Evolutionary conservation across 345 rosid genomes (phyloP), one percentile per base, ranked within the genome.

Genomic region (Euphorbia tirucalli): DNA sequence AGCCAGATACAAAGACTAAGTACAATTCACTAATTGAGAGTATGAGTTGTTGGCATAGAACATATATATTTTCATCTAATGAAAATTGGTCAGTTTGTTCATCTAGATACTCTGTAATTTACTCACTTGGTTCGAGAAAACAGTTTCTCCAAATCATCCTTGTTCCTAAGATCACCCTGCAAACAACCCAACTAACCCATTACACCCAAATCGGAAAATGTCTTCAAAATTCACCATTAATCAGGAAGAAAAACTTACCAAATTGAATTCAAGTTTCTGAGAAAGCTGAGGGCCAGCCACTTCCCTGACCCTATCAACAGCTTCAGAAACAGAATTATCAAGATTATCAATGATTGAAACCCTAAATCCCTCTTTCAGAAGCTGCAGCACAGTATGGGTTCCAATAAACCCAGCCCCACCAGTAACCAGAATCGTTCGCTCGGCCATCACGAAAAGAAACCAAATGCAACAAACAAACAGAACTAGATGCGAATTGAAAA

Each of bases 371-470:
- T 79, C 89, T 15, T 84, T 79, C 59, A 95, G 90, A 18, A 95
- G 97, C 87, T 89, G 97, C 46, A 92, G 88, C 49, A 84, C 92
- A 28, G 97, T 88, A 79, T 95, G 97, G 31, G 96, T 90, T 1
- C 99, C 97, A 63, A 95, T 90, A 82, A 92, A 95, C 13, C 99
- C 99, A 68, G 99, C 99, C 41, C 99, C 97, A 39, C 97, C 97
- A 27, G 99, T 95, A 32, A 95, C 99, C 65, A 95, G 89, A 74
- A 95, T 84, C 25, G 71, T 79, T 75, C 78, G 84, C 49, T 79
- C 88, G 16, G 78, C 69, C 73, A 64, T 62, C 32, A 30, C 11
- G 11, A 60, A n/a, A 11, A 44, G 21, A 52, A 30, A 25, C 37
- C 55, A 72, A 22, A 19, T 11, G 39, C 44, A 11, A 60, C 21